These are phyloP conservation scores for Nannochloropsis gaditana DNA, from an alignment of 108 stramenopile species.

Conservation along the genomic window DNA sequence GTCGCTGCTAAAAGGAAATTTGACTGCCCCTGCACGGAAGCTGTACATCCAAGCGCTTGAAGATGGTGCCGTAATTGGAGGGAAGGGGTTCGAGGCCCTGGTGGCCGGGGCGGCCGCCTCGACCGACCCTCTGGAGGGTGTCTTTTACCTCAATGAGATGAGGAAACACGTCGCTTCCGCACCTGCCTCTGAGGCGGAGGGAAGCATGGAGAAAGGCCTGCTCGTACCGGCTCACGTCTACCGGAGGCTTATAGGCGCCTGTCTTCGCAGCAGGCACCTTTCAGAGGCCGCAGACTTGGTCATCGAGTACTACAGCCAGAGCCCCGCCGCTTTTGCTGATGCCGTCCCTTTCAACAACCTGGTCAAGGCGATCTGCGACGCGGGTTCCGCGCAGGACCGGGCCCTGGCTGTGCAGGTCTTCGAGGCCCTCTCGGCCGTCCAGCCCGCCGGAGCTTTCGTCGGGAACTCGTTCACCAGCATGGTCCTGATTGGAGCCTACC, in stretches of 20 bases:
- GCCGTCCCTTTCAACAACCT: constrained; percentile 9
- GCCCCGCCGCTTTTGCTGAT: background rate
- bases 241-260: background rate
- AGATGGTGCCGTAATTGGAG: background rate
- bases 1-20: background rate
- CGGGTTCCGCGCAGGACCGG: background rate
- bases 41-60: background rate
- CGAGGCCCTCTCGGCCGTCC: background rate
- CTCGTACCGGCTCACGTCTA: background rate
- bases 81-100: background rate
- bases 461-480: background rate
- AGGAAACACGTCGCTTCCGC: background rate
- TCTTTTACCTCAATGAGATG: background rate
- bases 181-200: background rate
- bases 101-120: background rate
- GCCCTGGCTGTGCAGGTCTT: background rate
- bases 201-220: background rate
- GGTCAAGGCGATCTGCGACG: background rate
- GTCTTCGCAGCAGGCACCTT: background rate
- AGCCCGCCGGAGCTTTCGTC: background rate
- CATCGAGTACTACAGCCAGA: background rate
- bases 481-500: constrained; percentile 12
- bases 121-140: background rate
- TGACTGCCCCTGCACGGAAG: background rate
- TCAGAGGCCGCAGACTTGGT: background rate